Evolutionary conservation across 2,329 filamentous ascomycete species (phyloP).

Genomic region (Moelleriella libera): DNA sequence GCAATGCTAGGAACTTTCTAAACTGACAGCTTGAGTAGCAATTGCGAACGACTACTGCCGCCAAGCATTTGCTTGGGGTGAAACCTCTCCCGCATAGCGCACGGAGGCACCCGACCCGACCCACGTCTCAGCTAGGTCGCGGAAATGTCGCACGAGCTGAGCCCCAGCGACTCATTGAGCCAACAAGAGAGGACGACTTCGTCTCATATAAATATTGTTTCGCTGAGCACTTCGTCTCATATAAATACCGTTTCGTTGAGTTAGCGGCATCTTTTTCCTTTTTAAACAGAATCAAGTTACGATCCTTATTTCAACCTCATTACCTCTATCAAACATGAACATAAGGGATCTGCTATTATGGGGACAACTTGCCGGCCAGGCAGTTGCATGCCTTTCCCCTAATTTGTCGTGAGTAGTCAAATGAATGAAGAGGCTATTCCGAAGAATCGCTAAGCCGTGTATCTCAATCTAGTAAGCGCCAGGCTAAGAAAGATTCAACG

Average conservation of each 20-base stretch:
- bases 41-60: too few relatives aligned
- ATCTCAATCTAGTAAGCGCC: neutral
- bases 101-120: neutral
- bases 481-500: neutral
- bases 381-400: neutral
- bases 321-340: neutral
- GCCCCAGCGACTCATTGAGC: too few relatives aligned
- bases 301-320: neutral
- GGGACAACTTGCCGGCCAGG: neutral
- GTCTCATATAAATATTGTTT: neutral
- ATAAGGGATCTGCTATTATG: neutral
- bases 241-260: neutral
- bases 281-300: neutral
- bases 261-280: neutral
- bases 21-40: too few relatives aligned
- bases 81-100: neutral
- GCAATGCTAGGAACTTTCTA: too few relatives aligned
- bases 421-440: neutral
- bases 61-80: neutral
- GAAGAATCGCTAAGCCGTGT: neutral
- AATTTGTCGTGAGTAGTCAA: neutral
- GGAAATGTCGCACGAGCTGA: neutral
- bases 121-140: neutral
- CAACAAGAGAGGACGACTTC: too few relatives aligned
- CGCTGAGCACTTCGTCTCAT: neutral